phyloP scores from a whole-genome alignment of 1,139 yeast species.

The Yamadazyma sp. region DNA sequence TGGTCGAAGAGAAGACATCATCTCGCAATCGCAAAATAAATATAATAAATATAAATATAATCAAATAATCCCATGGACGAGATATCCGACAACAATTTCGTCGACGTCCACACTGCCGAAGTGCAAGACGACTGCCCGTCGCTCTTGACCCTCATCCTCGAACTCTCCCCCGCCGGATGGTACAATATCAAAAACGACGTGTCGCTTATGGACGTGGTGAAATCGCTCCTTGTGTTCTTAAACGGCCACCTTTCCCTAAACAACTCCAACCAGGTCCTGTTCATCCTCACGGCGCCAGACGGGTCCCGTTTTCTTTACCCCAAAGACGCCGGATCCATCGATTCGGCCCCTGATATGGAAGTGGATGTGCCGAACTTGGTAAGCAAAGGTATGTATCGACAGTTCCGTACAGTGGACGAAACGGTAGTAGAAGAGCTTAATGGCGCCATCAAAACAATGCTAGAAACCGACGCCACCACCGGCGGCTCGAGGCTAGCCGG shows the following conservation, averaged over 20 bases:
- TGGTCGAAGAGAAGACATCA: no score
- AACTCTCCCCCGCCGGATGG: slow-evolving; percentile 81
- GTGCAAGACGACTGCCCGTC: slow-evolving; percentile 69
- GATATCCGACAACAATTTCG: slow-evolving; percentile 66
- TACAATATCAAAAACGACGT: slow-evolving; percentile 46
- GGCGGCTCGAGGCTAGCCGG: slow-evolving; percentile 60
- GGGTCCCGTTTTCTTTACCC: slow-evolving; percentile 81
- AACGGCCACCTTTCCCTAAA: slow-evolving; percentile 88
- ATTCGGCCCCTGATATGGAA: background rate
- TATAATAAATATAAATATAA: background rate
- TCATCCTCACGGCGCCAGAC: slow-evolving; percentile 71
- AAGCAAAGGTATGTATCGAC: slow-evolving; percentile 68
- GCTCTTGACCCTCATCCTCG: slow-evolving; percentile 73
- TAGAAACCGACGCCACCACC: slow-evolving; percentile 19
- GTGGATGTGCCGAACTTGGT: slow-evolving; percentile 14
- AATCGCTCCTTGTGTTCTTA: slow-evolving; percentile 65
- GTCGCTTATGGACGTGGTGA: slow-evolving; percentile 53
- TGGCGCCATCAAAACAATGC: slow-evolving; percentile 37
- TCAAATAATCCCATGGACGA: slow-evolving; percentile 56
- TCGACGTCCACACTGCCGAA: slow-evolving; percentile 38
- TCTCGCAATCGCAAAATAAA: background rate
- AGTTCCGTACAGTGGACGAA: slow-evolving; percentile 80
- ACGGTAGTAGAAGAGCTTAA: slow-evolving; percentile 65
- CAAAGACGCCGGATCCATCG: slow-evolving; percentile 20
- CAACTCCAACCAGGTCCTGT: slow-evolving; percentile 81